A percentile compares a stretch with the other conserved stretches of the same genome.
Evolutionary conservation across 805 yeast species (phyloP).

Genomic region (Starmerella bombicola): DNA sequence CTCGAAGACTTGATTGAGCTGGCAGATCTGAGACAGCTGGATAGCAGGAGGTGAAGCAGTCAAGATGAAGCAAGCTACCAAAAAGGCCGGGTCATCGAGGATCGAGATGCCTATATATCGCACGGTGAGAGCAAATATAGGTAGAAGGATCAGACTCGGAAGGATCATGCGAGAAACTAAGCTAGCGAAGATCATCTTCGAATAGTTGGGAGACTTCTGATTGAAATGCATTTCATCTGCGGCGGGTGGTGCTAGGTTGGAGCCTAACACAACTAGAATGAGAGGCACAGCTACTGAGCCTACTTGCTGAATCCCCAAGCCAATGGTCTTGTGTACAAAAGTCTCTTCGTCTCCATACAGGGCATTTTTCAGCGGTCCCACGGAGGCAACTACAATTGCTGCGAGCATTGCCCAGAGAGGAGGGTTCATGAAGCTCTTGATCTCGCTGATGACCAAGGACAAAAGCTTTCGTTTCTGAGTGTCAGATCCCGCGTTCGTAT

Average conservation of each 20-base stretch:
- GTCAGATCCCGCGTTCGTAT: not conserved
- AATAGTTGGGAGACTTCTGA: constrained; percentile 30
- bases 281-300: constrained; percentile 51
- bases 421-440: constrained; percentile 43
- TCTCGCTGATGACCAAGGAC: constrained; percentile 15
- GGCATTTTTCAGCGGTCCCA: constrained; percentile 37
- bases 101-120: constrained; percentile 39
- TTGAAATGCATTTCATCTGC: constrained; percentile 31
- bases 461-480: not conserved
- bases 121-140: constrained; percentile 41
- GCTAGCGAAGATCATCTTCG: constrained; percentile 40
- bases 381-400: constrained; percentile 48
- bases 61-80: constrained; percentile 45
- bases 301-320: constrained; percentile 41
- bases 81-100: constrained; percentile 45
- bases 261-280: constrained; percentile 48
- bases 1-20: constrained; percentile 47
- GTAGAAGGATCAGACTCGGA: constrained; percentile 44
- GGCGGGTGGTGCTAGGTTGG: constrained; percentile 46
- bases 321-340: constrained; percentile 40
- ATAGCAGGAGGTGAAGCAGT: constrained; percentile 58
- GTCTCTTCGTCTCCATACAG: constrained; percentile 35
- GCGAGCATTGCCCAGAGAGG: constrained; percentile 52
- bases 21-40: constrained; percentile 54
- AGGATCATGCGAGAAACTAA: constrained; percentile 47